phyloP scores from a whole-genome alignment of 202 grass and related monocot genomes.

The Musa balbisiana region DNA sequence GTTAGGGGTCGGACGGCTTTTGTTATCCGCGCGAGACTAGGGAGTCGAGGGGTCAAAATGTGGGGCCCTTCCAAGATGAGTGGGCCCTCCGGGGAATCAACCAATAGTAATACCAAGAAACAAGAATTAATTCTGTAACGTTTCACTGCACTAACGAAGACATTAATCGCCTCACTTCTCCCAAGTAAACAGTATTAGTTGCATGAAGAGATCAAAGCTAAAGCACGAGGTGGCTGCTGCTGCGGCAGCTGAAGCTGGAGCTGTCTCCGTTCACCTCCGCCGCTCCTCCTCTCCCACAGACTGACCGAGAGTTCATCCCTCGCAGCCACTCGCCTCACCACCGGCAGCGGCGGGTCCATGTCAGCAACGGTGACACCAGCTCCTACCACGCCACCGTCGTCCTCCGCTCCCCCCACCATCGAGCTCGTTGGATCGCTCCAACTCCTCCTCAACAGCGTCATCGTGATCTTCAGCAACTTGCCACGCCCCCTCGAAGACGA shows the following conservation, averaged over 20 bases:
- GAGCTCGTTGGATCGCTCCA: background rate
- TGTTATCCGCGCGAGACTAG: too few species aligned
- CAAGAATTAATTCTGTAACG: too few species aligned
- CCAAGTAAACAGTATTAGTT: too few species aligned
- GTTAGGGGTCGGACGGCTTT: background rate
- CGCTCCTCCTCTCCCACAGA: slow-evolving; percentile 11
- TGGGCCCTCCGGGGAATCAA: too few species aligned
- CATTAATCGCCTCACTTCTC: too few species aligned
- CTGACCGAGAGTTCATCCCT: background rate
- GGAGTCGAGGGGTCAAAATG: background rate
- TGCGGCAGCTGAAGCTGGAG: background rate
- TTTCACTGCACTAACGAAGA: too few species aligned
- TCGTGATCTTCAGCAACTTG: background rate
- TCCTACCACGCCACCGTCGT: too few species aligned
- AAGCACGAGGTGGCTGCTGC: background rate
- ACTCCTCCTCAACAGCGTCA: background rate
- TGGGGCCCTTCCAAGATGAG: background rate
- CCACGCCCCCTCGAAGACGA: background rate
- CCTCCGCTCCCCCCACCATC: background rate
- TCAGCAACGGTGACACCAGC: background rate
- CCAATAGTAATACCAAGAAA: too few species aligned
- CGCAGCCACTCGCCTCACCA: background rate
- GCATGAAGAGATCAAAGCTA: too few species aligned
- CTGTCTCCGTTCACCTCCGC: background rate
- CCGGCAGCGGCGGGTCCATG: slow-evolving; percentile 12